These are phyloP conservation scores for Solanum appendiculatum DNA, from an alignment of 257 asterid genomes.

Conservation along the genomic window DNA sequence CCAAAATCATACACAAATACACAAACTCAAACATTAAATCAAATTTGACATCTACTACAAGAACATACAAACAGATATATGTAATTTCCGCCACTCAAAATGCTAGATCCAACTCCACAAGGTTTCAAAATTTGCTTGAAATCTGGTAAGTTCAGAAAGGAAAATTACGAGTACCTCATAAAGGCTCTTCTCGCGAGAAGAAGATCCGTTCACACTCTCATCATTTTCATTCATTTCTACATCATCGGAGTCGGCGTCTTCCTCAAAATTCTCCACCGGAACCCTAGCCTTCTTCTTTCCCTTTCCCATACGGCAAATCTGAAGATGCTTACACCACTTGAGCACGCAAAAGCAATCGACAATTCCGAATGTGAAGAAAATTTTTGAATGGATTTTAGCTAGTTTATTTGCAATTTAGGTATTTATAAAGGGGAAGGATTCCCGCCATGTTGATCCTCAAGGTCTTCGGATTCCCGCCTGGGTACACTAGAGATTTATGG, in stretches of 20 bases:
- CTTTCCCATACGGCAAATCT: slow-evolving; percentile 43
- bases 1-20: neutral
- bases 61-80: neutral
- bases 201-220: slow-evolving; percentile 3
- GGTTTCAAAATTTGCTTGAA: neutral
- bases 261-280: slow-evolving; percentile 34
- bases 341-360: neutral
- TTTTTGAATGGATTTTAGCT: neutral
- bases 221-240: neutral
- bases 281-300: slow-evolving; percentile 43
- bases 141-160: neutral
- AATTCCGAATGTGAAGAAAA: neutral
- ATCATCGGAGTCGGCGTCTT: neutral
- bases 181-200: slow-evolving; percentile 46
- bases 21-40: neutral
- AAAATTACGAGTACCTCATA: slow-evolving; percentile 41
- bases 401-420: neutral
- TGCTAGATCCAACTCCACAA: neutral
- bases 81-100: neutral
- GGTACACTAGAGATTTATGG: neutral
- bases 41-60: neutral
- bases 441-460: slow-evolving; percentile 6
- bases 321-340: neutral
- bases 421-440: neutral
- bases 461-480: slow-evolving; percentile 1